phyloP scores from a whole-genome alignment of 208 protist species.

The Porcisia deanei region DNA sequence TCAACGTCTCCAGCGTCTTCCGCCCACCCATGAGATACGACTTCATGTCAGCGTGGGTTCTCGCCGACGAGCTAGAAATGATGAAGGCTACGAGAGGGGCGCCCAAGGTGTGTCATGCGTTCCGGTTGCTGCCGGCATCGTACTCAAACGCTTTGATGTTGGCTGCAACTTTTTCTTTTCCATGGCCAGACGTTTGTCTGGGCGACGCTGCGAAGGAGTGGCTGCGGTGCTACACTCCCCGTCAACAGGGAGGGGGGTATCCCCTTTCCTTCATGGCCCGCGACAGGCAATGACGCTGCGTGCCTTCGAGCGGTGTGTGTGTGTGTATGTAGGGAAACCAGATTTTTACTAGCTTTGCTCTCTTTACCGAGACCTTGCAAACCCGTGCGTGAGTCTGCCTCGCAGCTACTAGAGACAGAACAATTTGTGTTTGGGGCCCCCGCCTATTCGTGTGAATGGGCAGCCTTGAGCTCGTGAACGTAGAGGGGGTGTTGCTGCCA shows the following conservation, averaged over 20 bases:
- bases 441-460: conserved; percentile 14
- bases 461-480: conserved; percentile 21
- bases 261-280: conserved; percentile 33
- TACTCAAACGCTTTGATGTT: conserved; percentile 1
- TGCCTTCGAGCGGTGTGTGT: conserved; percentile 54
- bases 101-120: conserved; percentile 22
- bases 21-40: background rate
- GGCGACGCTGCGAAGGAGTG: conserved; percentile 23
- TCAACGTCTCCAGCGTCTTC: background rate
- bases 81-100: conserved; percentile 18
- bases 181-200: conserved; percentile 43
- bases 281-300: conserved; percentile 55
- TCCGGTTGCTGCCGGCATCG: background rate
- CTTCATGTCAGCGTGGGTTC: conserved; percentile 35
- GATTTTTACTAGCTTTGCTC: background rate
- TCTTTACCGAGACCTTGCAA: background rate
- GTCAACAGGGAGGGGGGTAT: conserved; percentile 28
- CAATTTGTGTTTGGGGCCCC: background rate
- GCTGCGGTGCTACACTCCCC: conserved; percentile 54
- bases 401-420: background rate
- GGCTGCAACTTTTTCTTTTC: conserved; percentile 39
- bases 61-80: conserved; percentile 16
- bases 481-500: conserved; percentile 13
- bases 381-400: background rate
- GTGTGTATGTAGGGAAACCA: background rate